Evolutionary conservation across 2,329 filamentous ascomycete genomes (phyloP).

Genomic region (Emmonsia crescens): DNA sequence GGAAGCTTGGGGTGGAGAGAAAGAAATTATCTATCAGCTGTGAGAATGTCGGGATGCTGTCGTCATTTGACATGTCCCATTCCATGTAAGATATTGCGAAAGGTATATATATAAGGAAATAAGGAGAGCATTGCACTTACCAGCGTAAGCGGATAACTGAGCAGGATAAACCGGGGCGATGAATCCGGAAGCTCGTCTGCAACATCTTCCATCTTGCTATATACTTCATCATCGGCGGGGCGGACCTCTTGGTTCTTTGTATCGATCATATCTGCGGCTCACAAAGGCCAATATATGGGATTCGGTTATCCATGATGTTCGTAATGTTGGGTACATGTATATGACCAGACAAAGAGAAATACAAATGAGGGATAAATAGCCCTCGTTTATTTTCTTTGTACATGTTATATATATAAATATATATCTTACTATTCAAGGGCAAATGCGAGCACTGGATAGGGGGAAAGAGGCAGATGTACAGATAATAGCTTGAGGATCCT

Average conservation of each 20-base stretch:
- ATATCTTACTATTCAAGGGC: neutral
- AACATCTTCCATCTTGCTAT: conserved; percentile 69
- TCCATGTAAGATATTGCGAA: neutral
- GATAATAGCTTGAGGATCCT: conserved; percentile 80
- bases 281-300: conserved; percentile 12
- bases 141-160: conserved; percentile 83
- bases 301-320: conserved; percentile 3
- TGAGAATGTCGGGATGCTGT: neutral
- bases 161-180: conserved; percentile 74
- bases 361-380: neutral
- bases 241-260: conserved; percentile 82
- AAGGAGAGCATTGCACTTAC: conserved; percentile 37
- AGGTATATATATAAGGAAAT: neutral
- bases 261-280: conserved; percentile 67
- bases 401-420: neutral
- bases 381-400: neutral
- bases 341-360: neutral
- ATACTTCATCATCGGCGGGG: conserved; percentile 69
- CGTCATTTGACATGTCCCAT: neutral
- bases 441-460: conserved; percentile 2
- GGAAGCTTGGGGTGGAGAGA: too few species aligned
- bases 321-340: neutral
- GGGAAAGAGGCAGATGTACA: conserved; percentile 51
- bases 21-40: neutral
- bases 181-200: conserved; percentile 87